Evolutionary conservation across 78 protist genomes (phyloP), one percentile per base, ranked within the genome.

Genomic region (Monocercomonoides exilis): DNA sequence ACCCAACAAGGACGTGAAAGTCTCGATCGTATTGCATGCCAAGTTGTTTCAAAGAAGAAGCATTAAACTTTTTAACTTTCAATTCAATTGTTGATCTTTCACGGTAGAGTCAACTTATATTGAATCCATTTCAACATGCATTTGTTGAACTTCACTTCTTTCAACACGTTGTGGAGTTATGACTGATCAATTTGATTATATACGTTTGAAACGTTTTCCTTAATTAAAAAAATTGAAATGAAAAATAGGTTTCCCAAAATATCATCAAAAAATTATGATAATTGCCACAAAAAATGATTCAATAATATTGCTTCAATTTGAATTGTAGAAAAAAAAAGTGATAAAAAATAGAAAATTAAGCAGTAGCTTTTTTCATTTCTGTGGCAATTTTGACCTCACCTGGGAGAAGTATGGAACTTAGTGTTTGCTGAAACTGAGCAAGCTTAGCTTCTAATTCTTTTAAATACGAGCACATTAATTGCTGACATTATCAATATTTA

Each of bases 11-110:
- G 95, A 35, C 95, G 90, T 88, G 89, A 91, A 29, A 92, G 89
- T 70, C 90, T 93, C 77, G 95, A 93, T 84, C 85, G 94, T 41
- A 91, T 93, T 63, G 93, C 95, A 89, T 84, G 88, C 36, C 92
- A 91, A 85, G 81, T 93, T 85, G 38, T 3, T 32, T 41, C 4
- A 79, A 21, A 33, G 11, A 41, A 33, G 82, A 6, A 33, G 21
- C 11, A 79, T 21, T 54, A 54, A 32, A 32, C 70, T 21, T 21
- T 32, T 54, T 54, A 11, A 32, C 21, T 54, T 54, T 21, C 21
- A 32, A 11, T 21, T 21, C 38, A 54, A 11, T 11, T 54, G 70
- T 21, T 11, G 70, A 32, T 21, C 11, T 54, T 54, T 54, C 70
- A 54, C 70, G 11, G 38, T 54, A 32, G 70, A 54, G 21, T 21